Evolutionary conservation across 176 grass and related monocot genomes (phyloP), one percentile per base, ranked within the genome.

Genomic region (Luzula sylvatica): DNA sequence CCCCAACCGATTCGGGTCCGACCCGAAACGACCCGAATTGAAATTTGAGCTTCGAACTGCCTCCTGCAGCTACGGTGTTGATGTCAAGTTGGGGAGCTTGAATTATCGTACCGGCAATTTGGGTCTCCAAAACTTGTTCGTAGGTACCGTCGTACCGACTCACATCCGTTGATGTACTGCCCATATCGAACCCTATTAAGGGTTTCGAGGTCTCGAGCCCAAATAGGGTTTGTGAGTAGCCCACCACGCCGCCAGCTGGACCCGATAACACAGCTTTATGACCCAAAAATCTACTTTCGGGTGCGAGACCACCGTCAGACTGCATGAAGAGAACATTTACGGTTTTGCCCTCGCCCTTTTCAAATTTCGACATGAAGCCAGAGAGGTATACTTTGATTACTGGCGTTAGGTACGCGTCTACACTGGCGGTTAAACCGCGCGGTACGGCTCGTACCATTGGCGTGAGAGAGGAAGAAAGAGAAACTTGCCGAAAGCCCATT

Each of bases 11-110:
- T 72, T 95, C 90, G 58, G 90, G 84, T 20, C 90, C 90, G 60
- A 86, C 90, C 53, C 61, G 79, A 61, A 95, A 95, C 44, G 90
- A 82, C 2, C 90, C 90, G 52, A 95, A 78, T 56, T 72, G 89
- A 38, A 95, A 95, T 45, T 95, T 95, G 52, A 95, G 80, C 66
- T 86, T 96, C 0, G 90, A 96, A 9, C 90, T 83, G 6, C 90
- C 90, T 67, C 77, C 90, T 42, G 90, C 90, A 55, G 84, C 90
- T 45, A 95, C 90, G 2, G 90, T 96, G 65, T 82, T 96, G 72
- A 96, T 96, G 84, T 86, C 84, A 73, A 96, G 80, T 77, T 96
- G 90, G 14, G 90, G 80, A 56, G 90, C 90, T 77, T 96, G 90
- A 69, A 96, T 96, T 50, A 81, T 82, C 38, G 71, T 65, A 52